phyloP scores from a whole-genome alignment of 179 eudicot genomes.

The Patellifolia procumbens region DNA sequence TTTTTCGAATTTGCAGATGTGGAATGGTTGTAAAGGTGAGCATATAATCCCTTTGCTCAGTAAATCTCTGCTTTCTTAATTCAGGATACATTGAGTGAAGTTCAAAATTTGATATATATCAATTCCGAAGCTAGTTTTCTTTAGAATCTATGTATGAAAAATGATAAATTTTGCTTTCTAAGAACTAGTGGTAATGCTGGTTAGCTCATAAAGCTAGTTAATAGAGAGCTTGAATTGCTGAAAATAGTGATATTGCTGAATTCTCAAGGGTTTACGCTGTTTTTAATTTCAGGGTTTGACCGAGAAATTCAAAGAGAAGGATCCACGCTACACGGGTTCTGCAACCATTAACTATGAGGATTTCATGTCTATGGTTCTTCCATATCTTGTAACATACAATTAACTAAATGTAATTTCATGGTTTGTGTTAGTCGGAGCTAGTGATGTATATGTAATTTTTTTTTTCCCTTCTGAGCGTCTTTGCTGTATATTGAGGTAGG shows the following conservation, averaged over 20 bases:
- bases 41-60: slow-evolving; percentile 14
- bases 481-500: slow-evolving; percentile 7
- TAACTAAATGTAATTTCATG: slow-evolving; percentile 4
- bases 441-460: too few species aligned
- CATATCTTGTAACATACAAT: slow-evolving; percentile 54
- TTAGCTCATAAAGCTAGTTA: too few species aligned
- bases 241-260: too few species aligned
- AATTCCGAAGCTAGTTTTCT: neutral
- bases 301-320: slow-evolving; percentile 89
- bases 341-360: slow-evolving; percentile 64
- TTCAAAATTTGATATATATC: neutral
- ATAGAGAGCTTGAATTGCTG: neutral
- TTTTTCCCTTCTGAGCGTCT: too few species aligned
- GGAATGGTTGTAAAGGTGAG: slow-evolving; percentile 85
- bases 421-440: neutral
- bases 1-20: slow-evolving; percentile 51
- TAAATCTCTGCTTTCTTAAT: neutral
- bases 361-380: slow-evolving; percentile 78
- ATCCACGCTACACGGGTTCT: slow-evolving; percentile 61
- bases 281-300: slow-evolving; percentile 65
- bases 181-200: too few species aligned
- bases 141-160: too few species aligned
- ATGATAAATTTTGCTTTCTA: too few species aligned
- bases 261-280: neutral
- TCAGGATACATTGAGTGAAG: neutral